Percentiles rank a stretch among this genome's conserved stretches.
Conservation (phyloP, 2,329 filamentous ascomycete species). For the Pseudocercospora fijiensis region DNA sequence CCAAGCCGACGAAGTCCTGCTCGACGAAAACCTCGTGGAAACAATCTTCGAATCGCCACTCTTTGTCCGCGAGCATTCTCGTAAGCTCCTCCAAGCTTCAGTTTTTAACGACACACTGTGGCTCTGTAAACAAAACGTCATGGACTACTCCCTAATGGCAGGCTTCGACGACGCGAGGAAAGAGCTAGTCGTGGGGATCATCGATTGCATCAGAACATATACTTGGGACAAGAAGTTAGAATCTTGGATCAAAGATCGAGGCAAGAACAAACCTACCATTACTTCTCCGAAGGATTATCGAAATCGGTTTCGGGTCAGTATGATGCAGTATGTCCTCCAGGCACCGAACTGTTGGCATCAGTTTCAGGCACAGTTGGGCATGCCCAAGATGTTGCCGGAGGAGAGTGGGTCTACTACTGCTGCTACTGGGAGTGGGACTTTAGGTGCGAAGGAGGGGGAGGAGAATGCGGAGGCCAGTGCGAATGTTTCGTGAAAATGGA, state of each 20-base stretch:
- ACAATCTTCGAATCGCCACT: constrained; percentile 97
- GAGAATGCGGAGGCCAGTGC: not conserved
- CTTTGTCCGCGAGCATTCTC: constrained; percentile 92
- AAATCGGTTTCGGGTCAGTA: constrained; percentile 89
- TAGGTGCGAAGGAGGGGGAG: not conserved
- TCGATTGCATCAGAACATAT: constrained; percentile 96
- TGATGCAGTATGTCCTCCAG: constrained; percentile 83
- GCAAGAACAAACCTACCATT: constrained; percentile 84
- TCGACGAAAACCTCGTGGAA: constrained; percentile 98
- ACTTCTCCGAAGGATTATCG: constrained; percentile 98
- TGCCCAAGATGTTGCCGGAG: constrained; percentile 36
- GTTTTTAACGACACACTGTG: constrained; percentile 99
- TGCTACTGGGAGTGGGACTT: not conserved
- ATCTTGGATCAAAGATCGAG: constrained; percentile 98
- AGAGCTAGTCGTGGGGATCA: constrained; percentile 94
- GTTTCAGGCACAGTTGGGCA: constrained; percentile 49
- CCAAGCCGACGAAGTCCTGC: constrained; percentile 90
- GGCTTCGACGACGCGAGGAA: constrained; percentile 88
- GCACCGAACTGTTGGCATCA: constrained; percentile 75
- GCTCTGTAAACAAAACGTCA: constrained; percentile 89
- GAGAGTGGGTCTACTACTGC: constrained; percentile 4
- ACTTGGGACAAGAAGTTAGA: constrained; percentile 99
- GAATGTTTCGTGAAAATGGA: not conserved
- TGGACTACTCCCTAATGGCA: constrained; percentile 99
- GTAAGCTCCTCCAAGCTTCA: constrained; percentile 84